Base-by-base conservation (phyloP, 306 rosid genomes). In the Prunus armeniaca region DNA sequence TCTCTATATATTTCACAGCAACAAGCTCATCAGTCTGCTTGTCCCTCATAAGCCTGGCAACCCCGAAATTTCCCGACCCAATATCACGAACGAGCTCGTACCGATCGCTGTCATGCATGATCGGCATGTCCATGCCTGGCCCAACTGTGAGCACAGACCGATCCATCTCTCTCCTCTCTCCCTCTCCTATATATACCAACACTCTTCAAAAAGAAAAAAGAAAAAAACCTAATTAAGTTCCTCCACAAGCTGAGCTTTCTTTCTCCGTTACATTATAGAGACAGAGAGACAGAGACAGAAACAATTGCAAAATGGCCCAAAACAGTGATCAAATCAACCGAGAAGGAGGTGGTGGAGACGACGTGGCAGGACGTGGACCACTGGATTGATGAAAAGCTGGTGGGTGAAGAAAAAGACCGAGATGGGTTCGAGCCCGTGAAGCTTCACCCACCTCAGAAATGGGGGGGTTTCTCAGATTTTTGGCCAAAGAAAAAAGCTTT, bases 1-100 rank as follows among this genome's bases (percentile, higher is more conserved):
- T 86, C 92, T 94, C 97, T 84, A 94, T 91, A 86, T 94, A 94
- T 84, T 94, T 91, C 32, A 90, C 98, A 14, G 98, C 98, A 76
- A 91, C 98, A 75, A 91, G 97, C 82, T 94, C 91, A 11, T 89
- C 97, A 2, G 90, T 94, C 63, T 87, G 93, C 78, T 86, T 91
- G 71, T 94, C 98, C 80, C 97, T 91, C 95, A 94, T 94, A 50
- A 90, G 87, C 87, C 98, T 88, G 0, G 98, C 97, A 0, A 94
- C 93, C 45, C 98, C 98, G 30, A 94, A 94, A 81, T 94, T 92
- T 0, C 98, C 98, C 7, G 97, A 86, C 62, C 97, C 98, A 76
- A 94, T 94, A 81, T 94, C 97, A 5, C 87, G 83, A 32, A 92
- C 93, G 9, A 94, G 89, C 82, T 94, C 97, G 84, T 91, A 94